Base-by-base conservation (phyloP, 805 yeast genomes). In the Kregervanrija fluxuum region DNA sequence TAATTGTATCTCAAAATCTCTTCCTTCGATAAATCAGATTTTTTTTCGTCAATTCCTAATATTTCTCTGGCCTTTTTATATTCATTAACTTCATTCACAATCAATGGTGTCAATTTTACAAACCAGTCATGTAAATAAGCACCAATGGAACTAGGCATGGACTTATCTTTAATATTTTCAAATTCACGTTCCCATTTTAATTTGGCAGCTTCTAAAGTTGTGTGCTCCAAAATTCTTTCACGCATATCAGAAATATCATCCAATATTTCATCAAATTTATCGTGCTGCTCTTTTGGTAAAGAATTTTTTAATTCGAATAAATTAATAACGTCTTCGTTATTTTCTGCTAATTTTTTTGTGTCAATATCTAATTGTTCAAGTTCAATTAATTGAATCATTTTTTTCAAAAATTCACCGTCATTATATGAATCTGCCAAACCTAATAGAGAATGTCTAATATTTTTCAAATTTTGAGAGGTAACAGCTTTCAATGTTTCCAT, bases 101-200 rank as follows among this genome's bases (percentile, higher is more conserved):
- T 74, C 42, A 80, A 66, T 0, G 95, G 93, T 30, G 80, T 62
- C 75, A 90, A 71, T 39, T 77, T 80, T 43, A 73, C 72, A 52
- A 83, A 82, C 99, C 99, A 93, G 47, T 77, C 76, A 77, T 88
- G 93, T 35, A 93, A 66, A 52, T 80, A 80, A 1, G 80, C 81
- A 47, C 88, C 89, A 35, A 90, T 67, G 11, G 78, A 74, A 46
- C 78, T 75, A 38, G 78, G 75, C 34, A 79, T 62, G 4, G 77
- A 61, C 41, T 60, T 62, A 47, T 61, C 66, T 45, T 60, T 62
- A 22, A 60, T 43, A 31, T 50, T 55, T 54, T 87, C 95, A 53
- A 77, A 83, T 50, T 82, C 90, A 53, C 80, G 82, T 59, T 79
- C 82, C 99, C 99, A 91, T 61, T 85, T 83, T 55, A 82, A 87